These are phyloP conservation scores for Thalassiosira livingstoniorum DNA, from an alignment of 352 stramenopile genomes.

Conservation along the genomic window DNA sequence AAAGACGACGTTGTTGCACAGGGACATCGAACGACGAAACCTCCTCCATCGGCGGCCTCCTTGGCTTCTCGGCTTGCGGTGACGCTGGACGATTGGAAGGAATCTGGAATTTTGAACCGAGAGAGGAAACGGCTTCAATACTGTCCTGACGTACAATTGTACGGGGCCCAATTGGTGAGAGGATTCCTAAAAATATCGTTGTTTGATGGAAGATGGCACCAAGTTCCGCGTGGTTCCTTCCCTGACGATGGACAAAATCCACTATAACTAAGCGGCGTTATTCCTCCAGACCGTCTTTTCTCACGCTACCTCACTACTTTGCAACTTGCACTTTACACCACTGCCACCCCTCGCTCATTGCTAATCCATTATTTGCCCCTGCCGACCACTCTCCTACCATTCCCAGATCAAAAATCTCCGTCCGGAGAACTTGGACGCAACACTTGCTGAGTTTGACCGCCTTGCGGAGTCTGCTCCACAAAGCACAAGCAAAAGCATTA, in stretches of 20 bases:
- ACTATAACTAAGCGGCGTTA: too few relatives aligned
- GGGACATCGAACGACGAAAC: not conserved
- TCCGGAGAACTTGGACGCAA: not conserved
- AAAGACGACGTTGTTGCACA: not conserved
- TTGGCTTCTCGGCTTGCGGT: not conserved
- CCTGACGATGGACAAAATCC: too few relatives aligned
- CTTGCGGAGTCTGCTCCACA: not conserved
- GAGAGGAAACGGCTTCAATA: conserved; percentile 26
- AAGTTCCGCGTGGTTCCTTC: not conserved
- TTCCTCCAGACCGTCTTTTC: too few relatives aligned
- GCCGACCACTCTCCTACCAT: not conserved
- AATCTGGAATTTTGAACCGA: conserved; percentile 25
- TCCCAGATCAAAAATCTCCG: not conserved
- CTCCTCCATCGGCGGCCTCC: not conserved
- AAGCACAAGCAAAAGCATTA: not conserved
- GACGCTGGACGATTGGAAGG: conserved; percentile 7
- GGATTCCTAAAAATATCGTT: not conserved
- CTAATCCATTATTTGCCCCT: not conserved
- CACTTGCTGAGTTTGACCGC: not conserved
- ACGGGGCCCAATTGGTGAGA: not conserved
- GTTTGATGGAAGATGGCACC: not conserved
- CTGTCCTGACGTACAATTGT: conserved; percentile 1
- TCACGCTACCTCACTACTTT: too few relatives aligned
- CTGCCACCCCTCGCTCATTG: not conserved
- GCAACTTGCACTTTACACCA: too few relatives aligned